Base-by-base conservation (phyloP, 1,139 yeast genomes). In the Hyphopichia pseudoburtonii region DNA sequence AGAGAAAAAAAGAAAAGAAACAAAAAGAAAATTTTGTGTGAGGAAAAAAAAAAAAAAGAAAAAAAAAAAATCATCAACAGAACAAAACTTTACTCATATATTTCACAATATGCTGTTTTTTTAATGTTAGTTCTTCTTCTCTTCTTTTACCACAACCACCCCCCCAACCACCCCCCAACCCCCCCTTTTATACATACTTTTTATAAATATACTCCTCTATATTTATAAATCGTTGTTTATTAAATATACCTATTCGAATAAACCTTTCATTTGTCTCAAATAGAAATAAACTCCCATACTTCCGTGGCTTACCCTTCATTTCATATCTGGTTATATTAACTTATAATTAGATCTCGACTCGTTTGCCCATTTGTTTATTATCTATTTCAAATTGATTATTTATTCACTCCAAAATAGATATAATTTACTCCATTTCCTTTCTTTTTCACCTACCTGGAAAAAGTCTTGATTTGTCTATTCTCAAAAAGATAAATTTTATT, bases 261-360 rank as follows among this genome's bases (percentile, higher is more conserved):
- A 7, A 10, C 23, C 23, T 10, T 7, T 21, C 23, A n/a, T n/a
- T n/a, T n/a, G n/a, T n/a, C n/a, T n/a, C n/a, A n/a, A n/a, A n/a
- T n/a, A n/a, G n/a, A n/a, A n/a, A n/a, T n/a, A n/a, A n/a, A n/a
- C n/a, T n/a, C n/a, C n/a, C n/a, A n/a, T n/a, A n/a, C n/a, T n/a
- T n/a, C n/a, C n/a, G n/a, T n/a, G n/a, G n/a, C n/a, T n/a, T n/a
- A n/a, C n/a, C n/a, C 23, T 7, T 21, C 23, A 10, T 21, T 10
- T 21, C 7, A 7, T 24, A 16, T 30, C 38, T 33, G 38, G 44
- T 41, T 39, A 39, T 39, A 41, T 41, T 41, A 23, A 21, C 33
- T 41, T 41, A 39, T 41, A 41, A 41, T 33, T 34, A 29, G 41
- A 21, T n/a, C n/a, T n/a, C 23, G 23, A 7, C 23, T 25, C n/a